These are phyloP conservation scores for Hymenoscyphus albidus DNA, from an alignment of 2,329 filamentous ascomycete genomes.

Conservation along the genomic window DNA sequence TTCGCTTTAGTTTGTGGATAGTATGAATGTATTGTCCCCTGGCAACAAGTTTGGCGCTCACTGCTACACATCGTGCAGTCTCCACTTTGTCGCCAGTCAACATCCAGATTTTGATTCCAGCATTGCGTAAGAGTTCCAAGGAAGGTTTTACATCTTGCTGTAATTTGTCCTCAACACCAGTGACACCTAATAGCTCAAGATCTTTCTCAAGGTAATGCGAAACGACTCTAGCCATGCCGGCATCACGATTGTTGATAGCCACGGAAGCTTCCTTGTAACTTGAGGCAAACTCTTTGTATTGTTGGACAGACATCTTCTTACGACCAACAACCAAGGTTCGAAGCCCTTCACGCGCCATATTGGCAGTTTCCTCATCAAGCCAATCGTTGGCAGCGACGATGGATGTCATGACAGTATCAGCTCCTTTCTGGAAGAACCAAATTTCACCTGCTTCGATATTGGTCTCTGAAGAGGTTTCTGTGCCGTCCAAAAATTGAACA, in stretches of 20 bases:
- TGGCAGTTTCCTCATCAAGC: conserved; percentile 98
- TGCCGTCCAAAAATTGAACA: conserved; percentile 71
- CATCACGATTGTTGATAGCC: conserved; percentile 74
- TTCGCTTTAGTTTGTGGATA: conserved; percentile 77
- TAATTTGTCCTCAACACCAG: conserved; percentile 94
- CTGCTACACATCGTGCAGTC: conserved; percentile 91
- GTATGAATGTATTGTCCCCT: conserved; percentile 96
- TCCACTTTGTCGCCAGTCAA: conserved; percentile 98
- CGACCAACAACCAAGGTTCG: conserved; percentile 94
- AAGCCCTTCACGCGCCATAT: conserved; percentile 96
- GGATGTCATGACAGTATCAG: conserved; percentile 95
- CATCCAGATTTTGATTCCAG: conserved; percentile 99
- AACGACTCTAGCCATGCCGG: conserved; percentile 75
- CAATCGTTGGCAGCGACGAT: conserved; percentile 97
- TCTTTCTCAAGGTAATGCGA: conserved; percentile 79
- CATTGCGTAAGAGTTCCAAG: conserved; percentile 89
- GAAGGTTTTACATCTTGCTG: conserved; percentile 95
- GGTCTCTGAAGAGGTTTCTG: conserved; percentile 44
- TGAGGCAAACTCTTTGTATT: conserved; percentile 75
- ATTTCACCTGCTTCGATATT: conserved; percentile 67
- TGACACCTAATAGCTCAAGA: conserved; percentile 91
- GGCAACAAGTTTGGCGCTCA: conserved; percentile 89
- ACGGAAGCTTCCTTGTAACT: conserved; percentile 77
- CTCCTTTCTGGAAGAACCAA: conserved; percentile 98
- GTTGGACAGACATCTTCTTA: conserved; percentile 72